These are phyloP conservation scores for Penicillium verrucosum DNA, from an alignment of 2,329 filamentous ascomycete species.

Conservation along the genomic window DNA sequence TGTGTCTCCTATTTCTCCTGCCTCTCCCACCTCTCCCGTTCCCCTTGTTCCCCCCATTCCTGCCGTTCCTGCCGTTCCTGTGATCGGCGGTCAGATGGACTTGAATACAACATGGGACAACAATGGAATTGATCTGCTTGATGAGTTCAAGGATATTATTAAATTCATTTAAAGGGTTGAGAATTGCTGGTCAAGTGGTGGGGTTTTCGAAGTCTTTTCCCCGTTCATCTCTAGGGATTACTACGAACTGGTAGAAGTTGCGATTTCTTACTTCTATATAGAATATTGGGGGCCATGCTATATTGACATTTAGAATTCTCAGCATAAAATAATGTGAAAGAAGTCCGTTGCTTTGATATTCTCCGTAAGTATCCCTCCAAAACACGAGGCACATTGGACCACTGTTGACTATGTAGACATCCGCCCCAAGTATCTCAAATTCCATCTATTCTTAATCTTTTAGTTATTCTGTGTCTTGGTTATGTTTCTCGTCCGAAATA, in stretches of 20 bases:
- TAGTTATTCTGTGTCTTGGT: not conserved
- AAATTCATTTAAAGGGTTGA: conserved; percentile 25
- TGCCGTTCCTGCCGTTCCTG: not conserved
- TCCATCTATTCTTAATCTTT: not conserved
- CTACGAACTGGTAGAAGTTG: not conserved
- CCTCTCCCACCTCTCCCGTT: not conserved
- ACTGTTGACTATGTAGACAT: not conserved
- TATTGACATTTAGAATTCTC: not conserved
- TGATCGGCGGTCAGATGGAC: not conserved
- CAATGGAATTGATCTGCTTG: conserved; percentile 37
- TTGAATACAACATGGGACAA: conserved; percentile 31
- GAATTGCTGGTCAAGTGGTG: not conserved
- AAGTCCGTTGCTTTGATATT: not conserved
- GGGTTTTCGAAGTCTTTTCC: not conserved
- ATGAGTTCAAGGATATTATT: conserved; percentile 42
- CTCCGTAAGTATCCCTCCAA: not conserved
- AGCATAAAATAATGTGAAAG: not conserved
- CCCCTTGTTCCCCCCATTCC: too few relatives aligned
- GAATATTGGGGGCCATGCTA: not conserved
- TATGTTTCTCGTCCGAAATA: too few relatives aligned
- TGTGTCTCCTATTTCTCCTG: not conserved
- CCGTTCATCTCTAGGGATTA: not conserved
- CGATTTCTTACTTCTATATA: not conserved
- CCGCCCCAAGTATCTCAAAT: not conserved
- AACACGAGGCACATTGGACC: not conserved